Conservation (phyloP, 2,329 filamentous ascomycete species). For the Xylogone sp. region DNA sequence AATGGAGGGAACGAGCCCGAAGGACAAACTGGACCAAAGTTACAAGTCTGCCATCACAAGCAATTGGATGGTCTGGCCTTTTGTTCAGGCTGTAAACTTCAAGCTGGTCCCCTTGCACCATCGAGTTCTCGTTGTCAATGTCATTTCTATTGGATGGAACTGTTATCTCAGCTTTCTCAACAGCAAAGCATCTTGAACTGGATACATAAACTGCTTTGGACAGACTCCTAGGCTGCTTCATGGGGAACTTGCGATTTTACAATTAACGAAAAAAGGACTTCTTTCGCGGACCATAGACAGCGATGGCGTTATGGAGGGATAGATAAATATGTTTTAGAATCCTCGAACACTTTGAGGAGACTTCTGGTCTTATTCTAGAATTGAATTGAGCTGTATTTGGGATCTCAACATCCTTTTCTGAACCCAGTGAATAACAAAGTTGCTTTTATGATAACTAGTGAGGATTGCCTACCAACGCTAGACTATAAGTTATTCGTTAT, state of each 20-base stretch:
- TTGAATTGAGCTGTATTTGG: too few species aligned
- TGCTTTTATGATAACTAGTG: too few species aligned
- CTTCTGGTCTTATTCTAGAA: too few species aligned
- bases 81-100: constrained; percentile 67
- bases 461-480: too few species aligned
- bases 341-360: too few species aligned
- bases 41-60: constrained; percentile 59
- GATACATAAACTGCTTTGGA: background rate
- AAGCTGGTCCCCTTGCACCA: constrained; percentile 66
- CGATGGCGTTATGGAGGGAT: too few species aligned
- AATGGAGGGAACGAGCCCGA: constrained; percentile 55
- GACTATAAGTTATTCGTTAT: background rate
- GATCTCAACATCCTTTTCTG: too few species aligned
- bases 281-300: too few species aligned
- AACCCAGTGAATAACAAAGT: too few species aligned
- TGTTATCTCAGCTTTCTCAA: constrained; percentile 35
- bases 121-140: constrained; percentile 67
- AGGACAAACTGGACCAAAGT: constrained; percentile 56
- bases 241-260: too few species aligned
- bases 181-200: constrained; percentile 7
- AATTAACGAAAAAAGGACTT: too few species aligned
- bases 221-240: background rate
- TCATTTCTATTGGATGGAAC: constrained; percentile 57
- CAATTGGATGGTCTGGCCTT: constrained; percentile 68
- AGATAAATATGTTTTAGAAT: too few species aligned